Base-by-base conservation (phyloP, 1,139 yeast species). In the Pichia kudriavzevii region DNA sequence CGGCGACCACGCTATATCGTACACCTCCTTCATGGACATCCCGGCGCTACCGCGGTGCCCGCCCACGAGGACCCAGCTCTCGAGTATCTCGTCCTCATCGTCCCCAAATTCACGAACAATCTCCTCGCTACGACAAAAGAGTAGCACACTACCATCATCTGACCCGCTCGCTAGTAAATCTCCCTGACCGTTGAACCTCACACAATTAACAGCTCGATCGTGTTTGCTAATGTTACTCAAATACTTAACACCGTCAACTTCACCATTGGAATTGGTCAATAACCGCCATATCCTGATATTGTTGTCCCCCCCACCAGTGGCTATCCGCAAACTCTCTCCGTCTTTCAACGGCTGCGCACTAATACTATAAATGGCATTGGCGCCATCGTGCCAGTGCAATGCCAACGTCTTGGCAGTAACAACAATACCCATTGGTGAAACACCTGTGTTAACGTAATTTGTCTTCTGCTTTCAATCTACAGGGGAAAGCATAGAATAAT, bases 271-370 rank as follows among this genome's bases (percentile, higher is more conserved):
- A 7, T 49, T 43, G 37, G 57, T 50, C 16, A 56, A 50, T 40
- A 67, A 46, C 35, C 56, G 55, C 78, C 94, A 79, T 23, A 85
- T 61, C 36, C 97, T 66, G 11, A 87, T 79, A 50, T 83, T 83
- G 53, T 83, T 84, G 55, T 91, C 98, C 26, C 97, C 97, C 12
- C 98, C 98, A 1, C 87, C 94, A 1, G 97, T 91, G 4, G 79
- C 91, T 26, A 91, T 61, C 29, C 91, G 4, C 49, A 41, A 13
- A 18, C 14, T 13, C 11, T 22, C 9, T 28, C 22, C 18, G 7
- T 16, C 31, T 14, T 42, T 36, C 17, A 50, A 53, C 5, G 37
- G 84, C 56, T 87, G 95, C 56, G 85, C 80, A 42, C 78, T 77
- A 1, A 83, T 77, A 19, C 88, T 72, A 56, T 88, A 93, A 4